Evolutionary conservation across 495 filamentous ascomycete genomes (phyloP), one percentile per base, ranked within the genome.

Genomic region (Thermothielavioides terrestris): DNA sequence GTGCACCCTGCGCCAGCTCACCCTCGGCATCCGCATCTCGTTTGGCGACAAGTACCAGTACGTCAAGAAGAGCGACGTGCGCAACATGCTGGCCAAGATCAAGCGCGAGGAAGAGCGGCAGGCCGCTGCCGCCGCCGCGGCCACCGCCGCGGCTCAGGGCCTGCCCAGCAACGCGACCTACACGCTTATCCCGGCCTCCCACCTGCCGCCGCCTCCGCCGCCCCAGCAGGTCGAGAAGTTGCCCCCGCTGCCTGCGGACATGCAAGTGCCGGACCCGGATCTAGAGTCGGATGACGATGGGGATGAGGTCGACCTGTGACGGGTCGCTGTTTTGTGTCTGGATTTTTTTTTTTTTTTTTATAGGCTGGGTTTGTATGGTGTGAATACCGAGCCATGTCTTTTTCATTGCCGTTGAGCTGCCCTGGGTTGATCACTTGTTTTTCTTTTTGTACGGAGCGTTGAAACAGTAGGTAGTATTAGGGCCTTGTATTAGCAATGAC

Each of bases 11-110:
- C 45, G 63, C 12, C 63, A 66, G 61, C 53, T 66, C 42, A 66
- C 63, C 27, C 64, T 66, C 21, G 63, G 63, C 6, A 48, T 66
- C 14, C 48, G 63, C 27, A 62, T 66, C 49, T 62, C 59, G 30
- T 66, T 66, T 45, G 63, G 61, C 21, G 63, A 66, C 37, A 66
- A 66, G 61, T 66, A 66, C 45, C 63, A 66, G 57, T 66, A 66
- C 36, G 63, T 66, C 42, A 64, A 66, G 45, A 59, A 64, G 57
- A 51, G 37, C 34, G 63, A 66, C 28, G 62, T 66, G 25, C 43
- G 63, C 15, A 66, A 66, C 53, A 56, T 55, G 50, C 44, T 66
- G 36, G 61, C 61, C 39, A 66, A 62, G 55, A 64, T 66, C 52
- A 64, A 64, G 55, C 48, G 61, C 11, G 61, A 66, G 22, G 63